A percentile compares a stretch with the other conserved stretches of the same genome.
phyloP scores from a whole-genome alignment of 2,329 filamentous ascomycete genomes.

The Trichophaea hybrida region DNA sequence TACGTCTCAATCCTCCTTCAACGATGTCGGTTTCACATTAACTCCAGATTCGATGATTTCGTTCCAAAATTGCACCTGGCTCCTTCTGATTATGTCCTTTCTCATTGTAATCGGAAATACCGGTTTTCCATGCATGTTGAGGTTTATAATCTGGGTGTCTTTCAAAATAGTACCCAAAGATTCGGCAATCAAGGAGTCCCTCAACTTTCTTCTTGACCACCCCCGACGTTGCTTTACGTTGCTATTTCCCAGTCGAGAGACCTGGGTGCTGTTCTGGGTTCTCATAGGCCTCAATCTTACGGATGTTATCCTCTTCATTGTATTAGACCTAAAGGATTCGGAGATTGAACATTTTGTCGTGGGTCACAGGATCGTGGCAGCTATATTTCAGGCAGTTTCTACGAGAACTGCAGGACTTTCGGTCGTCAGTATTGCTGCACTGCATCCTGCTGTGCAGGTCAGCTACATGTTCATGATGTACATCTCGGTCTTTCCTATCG shows the following conservation, averaged over 20 bases:
- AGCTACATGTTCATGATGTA: conserved; percentile 99
- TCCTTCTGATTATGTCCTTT: conserved; percentile 64
- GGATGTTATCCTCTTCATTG: conserved; percentile 80
- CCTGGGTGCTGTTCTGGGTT: conserved; percentile 90
- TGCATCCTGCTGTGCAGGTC: conserved; percentile 85
- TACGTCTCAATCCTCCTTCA: conserved; percentile 76
- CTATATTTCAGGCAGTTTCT: conserved; percentile 76
- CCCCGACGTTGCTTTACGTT: conserved; percentile 92
- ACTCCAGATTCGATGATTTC: conserved; percentile 90
- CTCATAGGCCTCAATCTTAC: conserved; percentile 67
- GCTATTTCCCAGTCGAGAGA: conserved; percentile 63
- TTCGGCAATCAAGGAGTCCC: conserved; percentile 59
- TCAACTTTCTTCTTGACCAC: conserved; percentile 82
- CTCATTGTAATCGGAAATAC: conserved; percentile 92
- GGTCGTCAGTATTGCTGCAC: conserved; percentile 57
- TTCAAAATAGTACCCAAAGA: conserved; percentile 48
- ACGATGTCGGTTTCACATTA: conserved; percentile 84
- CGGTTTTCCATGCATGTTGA: conserved; percentile 85
- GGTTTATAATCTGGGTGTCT: conserved; percentile 75
- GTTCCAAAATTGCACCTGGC: conserved; percentile 62
- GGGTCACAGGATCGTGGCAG: conserved; percentile 66
- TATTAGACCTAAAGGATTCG: conserved; percentile 67
- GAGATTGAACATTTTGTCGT: conserved; percentile 54
- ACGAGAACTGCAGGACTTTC: conserved; percentile 86
- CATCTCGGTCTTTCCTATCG: conserved; percentile 91